phyloP scores from a whole-genome alignment of 805 yeast species.

The Candida dajiaensis region DNA sequence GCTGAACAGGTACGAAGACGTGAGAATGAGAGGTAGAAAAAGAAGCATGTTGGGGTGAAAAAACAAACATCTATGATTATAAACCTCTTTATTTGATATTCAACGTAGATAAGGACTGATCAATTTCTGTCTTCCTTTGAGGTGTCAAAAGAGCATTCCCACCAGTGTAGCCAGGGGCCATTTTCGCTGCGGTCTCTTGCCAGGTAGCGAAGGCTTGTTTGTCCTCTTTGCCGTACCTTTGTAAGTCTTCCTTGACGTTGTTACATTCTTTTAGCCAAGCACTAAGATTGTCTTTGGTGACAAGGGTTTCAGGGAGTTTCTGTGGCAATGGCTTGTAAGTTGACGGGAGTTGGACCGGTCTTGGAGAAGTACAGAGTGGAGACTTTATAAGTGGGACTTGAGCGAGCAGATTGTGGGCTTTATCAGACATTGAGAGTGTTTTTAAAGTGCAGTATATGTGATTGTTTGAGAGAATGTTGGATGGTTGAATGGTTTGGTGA shows the following conservation, averaged over 20 bases:
- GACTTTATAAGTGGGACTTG: conserved; percentile 53
- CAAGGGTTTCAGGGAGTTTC: conserved; percentile 27
- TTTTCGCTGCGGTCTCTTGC: conserved; percentile 23
- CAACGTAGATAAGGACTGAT: conserved; percentile 17
- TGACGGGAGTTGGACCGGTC: conserved; percentile 45
- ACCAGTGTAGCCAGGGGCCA: conserved; percentile 41
- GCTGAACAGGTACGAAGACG: conserved; percentile 66
- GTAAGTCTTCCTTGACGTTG: conserved; percentile 23
- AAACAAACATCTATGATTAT: background rate
- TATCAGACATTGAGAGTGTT: background rate
- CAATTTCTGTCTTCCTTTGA: conserved; percentile 18
- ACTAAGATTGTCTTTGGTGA: conserved; percentile 24
- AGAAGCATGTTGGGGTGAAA: conserved; percentile 82
- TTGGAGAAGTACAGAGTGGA: conserved; percentile 48
- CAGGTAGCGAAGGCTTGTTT: conserved; percentile 25
- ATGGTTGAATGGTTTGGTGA: background rate
- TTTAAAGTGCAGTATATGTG: background rate
- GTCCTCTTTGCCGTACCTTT: conserved; percentile 22
- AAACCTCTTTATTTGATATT: conserved; percentile 2
- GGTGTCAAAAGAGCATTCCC: conserved; percentile 15
- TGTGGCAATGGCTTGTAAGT: conserved; percentile 37
- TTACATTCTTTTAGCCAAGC: conserved; percentile 29
- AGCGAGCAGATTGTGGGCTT: conserved; percentile 42
- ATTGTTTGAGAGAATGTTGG: too few species aligned
- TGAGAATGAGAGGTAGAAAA: conserved; percentile 88